Evolutionary conservation across 768 basidiomycete species (phyloP), one percentile per base, ranked within the genome.

Genomic region (Nevesoporus exiguus): DNA sequence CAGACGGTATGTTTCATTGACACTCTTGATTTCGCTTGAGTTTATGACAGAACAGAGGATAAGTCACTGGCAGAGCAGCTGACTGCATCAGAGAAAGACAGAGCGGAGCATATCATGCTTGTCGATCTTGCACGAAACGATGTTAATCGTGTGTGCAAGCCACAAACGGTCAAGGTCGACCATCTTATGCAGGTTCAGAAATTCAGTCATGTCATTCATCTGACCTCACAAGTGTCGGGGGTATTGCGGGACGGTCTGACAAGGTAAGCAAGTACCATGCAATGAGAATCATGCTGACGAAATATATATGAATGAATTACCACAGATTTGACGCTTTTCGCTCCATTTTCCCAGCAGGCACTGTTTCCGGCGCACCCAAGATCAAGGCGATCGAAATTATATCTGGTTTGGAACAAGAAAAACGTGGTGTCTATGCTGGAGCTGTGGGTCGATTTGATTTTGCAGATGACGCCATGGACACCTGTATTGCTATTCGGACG

Each of bases 371-470:
- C 22, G 97, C 97, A 30, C 97, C 97, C 2, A 99, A 99, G 74
- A 95, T 99, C 72, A 97, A 96, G 69, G 97, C 97, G 1, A 92
- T 99, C 58, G 93, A 99, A 70, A 85, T 99, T 39, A 76, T 99
- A 27, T 86, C 86, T 6, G 84, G 83, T 19, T 73, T 98, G 46
- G 97, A 98, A 68, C 80, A 86, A 63, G 92, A 98, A 71, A 83
- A 85, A 24, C 83, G 97, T 34, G 95, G 95, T 24, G 87, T 98
- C 15, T 99, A 99, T 61, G 97, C 94, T 7, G 97, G 97, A 29
- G 97, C 93, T 3, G 94, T 98, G 15, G 97, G 97, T n/a, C 85
- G 93, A 49, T 98, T 95, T 70, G 95, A 98, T 71, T 98, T 98
- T 71, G 90, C 93, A 3, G 77, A 83, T 24, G 91, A 98, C 68